These are phyloP conservation scores for Cornus florida DNA, from an alignment of 148 eudicot genomes.

Conservation along the genomic window DNA sequence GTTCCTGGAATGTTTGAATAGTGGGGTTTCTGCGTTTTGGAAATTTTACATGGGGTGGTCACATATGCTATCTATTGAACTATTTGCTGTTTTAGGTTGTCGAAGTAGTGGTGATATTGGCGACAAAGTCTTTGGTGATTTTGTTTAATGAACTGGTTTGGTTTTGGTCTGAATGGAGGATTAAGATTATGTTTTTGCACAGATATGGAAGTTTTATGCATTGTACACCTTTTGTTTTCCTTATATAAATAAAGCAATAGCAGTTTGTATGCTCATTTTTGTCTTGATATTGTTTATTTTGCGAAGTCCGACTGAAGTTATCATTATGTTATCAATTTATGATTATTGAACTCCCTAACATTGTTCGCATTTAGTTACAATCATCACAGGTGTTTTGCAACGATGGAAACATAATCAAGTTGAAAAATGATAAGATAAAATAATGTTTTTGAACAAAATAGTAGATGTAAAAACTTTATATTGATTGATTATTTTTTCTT, in stretches of 20 bases:
- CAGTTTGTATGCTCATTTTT: background rate
- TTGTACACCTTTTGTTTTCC: slow-evolving; percentile 2
- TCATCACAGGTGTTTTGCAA: too few relatives aligned
- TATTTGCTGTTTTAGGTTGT: background rate
- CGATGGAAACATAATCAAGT: too few relatives aligned
- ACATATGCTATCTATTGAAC: background rate
- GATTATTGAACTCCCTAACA: too few relatives aligned
- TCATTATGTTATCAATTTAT: too few relatives aligned
- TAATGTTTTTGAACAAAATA: too few relatives aligned
- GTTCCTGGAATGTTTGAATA: slow-evolving; percentile 13
- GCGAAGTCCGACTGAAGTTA: too few relatives aligned
- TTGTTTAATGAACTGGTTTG: background rate
- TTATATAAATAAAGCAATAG: background rate
- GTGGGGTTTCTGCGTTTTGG: slow-evolving; percentile 6
- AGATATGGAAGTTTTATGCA: background rate
- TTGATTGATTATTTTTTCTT: too few relatives aligned
- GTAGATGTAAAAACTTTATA: too few relatives aligned
- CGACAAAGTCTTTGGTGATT: background rate
- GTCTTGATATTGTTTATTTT: background rate
- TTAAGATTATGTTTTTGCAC: background rate
- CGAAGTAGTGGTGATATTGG: background rate
- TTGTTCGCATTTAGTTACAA: too few relatives aligned
- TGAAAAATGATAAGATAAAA: too few relatives aligned
- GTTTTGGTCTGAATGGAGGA: background rate
- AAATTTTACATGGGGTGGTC: slow-evolving; percentile 1